Base-by-base conservation (phyloP, 306 rosid species). In the Spatholobus suberectus region DNA sequence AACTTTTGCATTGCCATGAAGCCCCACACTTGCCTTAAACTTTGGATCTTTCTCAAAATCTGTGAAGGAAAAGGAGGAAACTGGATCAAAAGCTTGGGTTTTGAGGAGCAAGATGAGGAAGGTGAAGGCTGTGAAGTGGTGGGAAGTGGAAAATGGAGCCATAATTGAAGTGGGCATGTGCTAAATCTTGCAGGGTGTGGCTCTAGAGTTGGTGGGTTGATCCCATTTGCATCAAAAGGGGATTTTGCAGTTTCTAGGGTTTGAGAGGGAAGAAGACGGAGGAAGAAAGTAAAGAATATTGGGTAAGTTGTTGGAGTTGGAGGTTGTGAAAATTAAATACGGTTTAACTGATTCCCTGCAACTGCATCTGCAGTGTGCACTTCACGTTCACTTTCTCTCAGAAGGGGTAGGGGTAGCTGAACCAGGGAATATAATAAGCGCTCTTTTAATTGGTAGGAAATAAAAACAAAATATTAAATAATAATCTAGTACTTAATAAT, bases 301-400 rank as follows among this genome's bases (percentile, higher is more conserved):
- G 65, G 85, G 84, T 85, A 70, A 58, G 91, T 82, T 72, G 91
- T 78, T 72, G 90, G 91, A 83, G 37, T 88, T 59, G 93, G 94
- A 72, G 87, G 96, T 81, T 89, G 97, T 90, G 94, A 85, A 91
- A 91, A 91, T 91, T 93, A 77, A 90, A 90, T 89, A 79, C 82
- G 85, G 73, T 81, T 78, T 65, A 84, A 81, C 90, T 92, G 84
- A 76, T 77, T 52, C 80, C 81, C 90, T 87, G 88, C 79, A 72
- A 87, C 66, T 65, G 86, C 81, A 69, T 85, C 66, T 65, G 81
- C 41, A 78, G 78, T 80, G 70, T 40, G 83, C 87, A 72, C 78
- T 68, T 83, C 80, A 71, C 92, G 86, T 86, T 87, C 87, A 82
- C 85, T 75, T 38, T 47, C 72, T 43, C 85, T 15, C 34, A 11